These are phyloP conservation scores for Neophaeococcomyces aloes DNA, from an alignment of 2,329 filamentous ascomycete species.

Conservation along the genomic window DNA sequence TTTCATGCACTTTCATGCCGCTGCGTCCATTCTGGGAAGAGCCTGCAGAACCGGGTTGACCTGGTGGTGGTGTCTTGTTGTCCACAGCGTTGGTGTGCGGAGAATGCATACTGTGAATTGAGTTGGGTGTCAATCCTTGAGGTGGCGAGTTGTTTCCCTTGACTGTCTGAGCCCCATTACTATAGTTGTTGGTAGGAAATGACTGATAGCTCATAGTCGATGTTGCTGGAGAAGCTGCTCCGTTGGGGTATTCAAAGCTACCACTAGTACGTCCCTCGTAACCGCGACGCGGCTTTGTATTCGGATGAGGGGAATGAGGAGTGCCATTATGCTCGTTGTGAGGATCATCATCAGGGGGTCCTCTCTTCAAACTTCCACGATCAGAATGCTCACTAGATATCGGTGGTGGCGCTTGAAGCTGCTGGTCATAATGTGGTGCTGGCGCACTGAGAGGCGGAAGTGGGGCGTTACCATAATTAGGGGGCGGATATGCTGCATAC, in stretches of 20 bases:
- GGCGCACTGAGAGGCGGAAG: slow-evolving; percentile 18
- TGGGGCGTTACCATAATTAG: slow-evolving; percentile 10
- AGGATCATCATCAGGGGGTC: slow-evolving; percentile 22
- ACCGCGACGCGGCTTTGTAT: slow-evolving; percentile 28
- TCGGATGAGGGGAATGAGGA: slow-evolving; percentile 27
- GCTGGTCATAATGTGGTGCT: slow-evolving; percentile 14
- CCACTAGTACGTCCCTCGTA: slow-evolving; percentile 32
- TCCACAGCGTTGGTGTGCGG: slow-evolving; percentile 27
- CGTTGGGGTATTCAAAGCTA: slow-evolving; percentile 37
- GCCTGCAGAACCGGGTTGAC: slow-evolving; percentile 26
- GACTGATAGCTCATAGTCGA: slow-evolving; percentile 34
- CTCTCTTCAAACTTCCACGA: slow-evolving; percentile 21
- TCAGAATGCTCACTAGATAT: slow-evolving; percentile 39
- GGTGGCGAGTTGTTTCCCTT: slow-evolving; percentile 20
- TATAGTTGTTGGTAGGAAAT: slow-evolving; percentile 29
- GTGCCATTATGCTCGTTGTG: slow-evolving; percentile 24
- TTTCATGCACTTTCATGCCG: slow-evolving; percentile 39
- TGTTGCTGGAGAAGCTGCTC: slow-evolving; percentile 37
- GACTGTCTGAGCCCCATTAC: slow-evolving; percentile 21
- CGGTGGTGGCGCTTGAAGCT: slow-evolving; percentile 26
- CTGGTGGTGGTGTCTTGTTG: slow-evolving; percentile 31
- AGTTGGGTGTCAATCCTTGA: slow-evolving; percentile 29
- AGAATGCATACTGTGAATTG: slow-evolving; percentile 34
- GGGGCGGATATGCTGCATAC: slow-evolving; percentile 2
- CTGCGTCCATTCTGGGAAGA: slow-evolving; percentile 27